Base-by-base conservation (phyloP, 2,329 filamentous ascomycete species). In the Nothophoma quercina region DNA sequence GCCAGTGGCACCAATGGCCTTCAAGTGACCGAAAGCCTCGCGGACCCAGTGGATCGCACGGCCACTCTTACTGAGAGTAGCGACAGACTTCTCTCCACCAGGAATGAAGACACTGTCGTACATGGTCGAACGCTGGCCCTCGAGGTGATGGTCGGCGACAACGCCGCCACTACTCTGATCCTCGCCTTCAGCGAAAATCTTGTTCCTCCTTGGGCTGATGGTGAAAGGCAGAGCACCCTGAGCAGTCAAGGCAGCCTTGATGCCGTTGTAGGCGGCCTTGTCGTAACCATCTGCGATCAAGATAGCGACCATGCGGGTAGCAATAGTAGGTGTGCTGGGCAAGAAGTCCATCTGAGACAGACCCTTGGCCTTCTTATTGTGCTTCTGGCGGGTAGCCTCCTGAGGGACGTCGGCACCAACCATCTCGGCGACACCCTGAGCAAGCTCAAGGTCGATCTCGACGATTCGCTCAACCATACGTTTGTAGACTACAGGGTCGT, bases 101-200 rank as follows among this genome's bases (percentile, higher is more conserved):
- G 90, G 90, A 2, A 96, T 77, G 66, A 91, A 92, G 22, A 93
- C 68, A 0, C 89, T 87, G 68, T 95, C 91, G 58, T 93, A 93
- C 81, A 95, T 85, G 28, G 88, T 91, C 22, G 87, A 90, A 13
- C 90, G 84, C 82, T 89, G 86, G 0, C 89, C 90, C 62, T 93
- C 88, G 41, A 93, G 84, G 68, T 93, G 88, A 68, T 95, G 89
- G 62, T 92, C 88, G 0, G 91, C 87, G 19, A 83, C 75, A 0
- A 89, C 75, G 48, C 81, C 81, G 30, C 78, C 75, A 2, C 74
- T 70, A 1, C 75, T 77, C 39, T 81, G 81, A 58, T 84, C 79
- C 54, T 83, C 83, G 7, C 83, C 84, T 0, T 81, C 83, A 6
- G 88, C 83, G 45, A 79, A 86, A 53, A 93, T 84, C 25, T 85